A percentile compares a stretch with the other conserved stretches of the same genome.
These are phyloP conservation scores for Salisapilia sapeloensis DNA, from an alignment of 352 stramenopile genomes.

Conservation along the genomic window DNA sequence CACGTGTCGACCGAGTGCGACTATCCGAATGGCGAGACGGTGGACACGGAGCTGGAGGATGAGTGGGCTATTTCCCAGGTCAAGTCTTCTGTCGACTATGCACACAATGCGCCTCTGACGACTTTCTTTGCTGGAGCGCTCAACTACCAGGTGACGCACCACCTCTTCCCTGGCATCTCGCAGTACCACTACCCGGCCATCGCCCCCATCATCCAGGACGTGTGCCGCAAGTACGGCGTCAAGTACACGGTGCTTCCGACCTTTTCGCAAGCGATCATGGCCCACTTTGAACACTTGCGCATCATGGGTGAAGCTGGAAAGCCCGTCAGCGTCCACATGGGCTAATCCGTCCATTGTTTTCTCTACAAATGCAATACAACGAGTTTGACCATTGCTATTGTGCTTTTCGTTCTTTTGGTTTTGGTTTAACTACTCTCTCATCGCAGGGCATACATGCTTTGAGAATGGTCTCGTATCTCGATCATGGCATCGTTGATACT, in stretches of 20 bases:
- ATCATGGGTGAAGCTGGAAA: slow-evolving; percentile 77
- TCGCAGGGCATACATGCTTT: no score
- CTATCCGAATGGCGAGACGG: slow-evolving; percentile 65
- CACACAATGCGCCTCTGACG: slow-evolving; percentile 54
- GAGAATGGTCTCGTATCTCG: no score
- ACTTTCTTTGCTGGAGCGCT: slow-evolving; percentile 91
- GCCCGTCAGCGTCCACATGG: slow-evolving; percentile 71
- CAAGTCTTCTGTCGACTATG: slow-evolving; percentile 91
- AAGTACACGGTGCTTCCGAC: slow-evolving; percentile 81
- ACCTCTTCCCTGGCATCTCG: slow-evolving; percentile 87
- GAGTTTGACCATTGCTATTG: no score
- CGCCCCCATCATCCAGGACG: slow-evolving; percentile 84
- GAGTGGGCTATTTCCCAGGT: slow-evolving; percentile 90
- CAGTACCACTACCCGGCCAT: slow-evolving; percentile 89
- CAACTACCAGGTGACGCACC: slow-evolving; percentile 94
- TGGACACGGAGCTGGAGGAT: slow-evolving; percentile 43
- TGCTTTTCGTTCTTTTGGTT: no score
- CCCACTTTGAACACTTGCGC: slow-evolving; percentile 82
- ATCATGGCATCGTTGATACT: no score
- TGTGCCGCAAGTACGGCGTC: slow-evolving; percentile 88
- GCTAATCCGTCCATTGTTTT: slow-evolving; percentile 38
- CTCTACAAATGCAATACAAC: no score
- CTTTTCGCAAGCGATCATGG: slow-evolving; percentile 60
- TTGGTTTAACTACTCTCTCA: no score
- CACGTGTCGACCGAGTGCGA: slow-evolving; percentile 82